These are phyloP conservation scores for Epichloe aotearoae DNA, from an alignment of 2,329 filamentous ascomycete genomes.

Conservation along the genomic window DNA sequence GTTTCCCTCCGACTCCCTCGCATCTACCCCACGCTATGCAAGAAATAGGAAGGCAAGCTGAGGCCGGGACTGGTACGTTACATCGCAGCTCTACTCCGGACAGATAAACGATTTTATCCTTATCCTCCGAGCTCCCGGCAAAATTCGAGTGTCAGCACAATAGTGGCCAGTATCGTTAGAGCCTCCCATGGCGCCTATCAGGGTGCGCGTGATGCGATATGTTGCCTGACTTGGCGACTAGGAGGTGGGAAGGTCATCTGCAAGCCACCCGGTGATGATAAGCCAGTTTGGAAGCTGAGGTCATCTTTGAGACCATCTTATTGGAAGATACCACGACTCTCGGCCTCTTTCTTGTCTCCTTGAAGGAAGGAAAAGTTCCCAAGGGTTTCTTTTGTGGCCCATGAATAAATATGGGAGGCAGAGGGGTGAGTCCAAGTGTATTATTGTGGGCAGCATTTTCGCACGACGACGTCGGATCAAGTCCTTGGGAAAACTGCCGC, in stretches of 20 bases:
- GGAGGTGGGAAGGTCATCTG: background rate
- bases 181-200: constrained; percentile 2
- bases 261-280: background rate
- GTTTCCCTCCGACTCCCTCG: background rate
- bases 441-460: background rate
- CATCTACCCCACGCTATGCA: background rate
- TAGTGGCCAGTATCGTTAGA: background rate
- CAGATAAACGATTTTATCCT: background rate
- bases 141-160: background rate
- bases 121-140: background rate
- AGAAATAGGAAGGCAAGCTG: constrained; percentile 1
- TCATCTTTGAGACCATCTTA: too few species aligned
- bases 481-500: background rate
- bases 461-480: background rate
- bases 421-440: too few species aligned
- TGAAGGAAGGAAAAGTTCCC: too few species aligned
- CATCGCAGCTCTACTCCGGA: background rate
- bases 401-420: too few species aligned
- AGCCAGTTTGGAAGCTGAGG: background rate
- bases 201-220: background rate
- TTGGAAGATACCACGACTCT: background rate
- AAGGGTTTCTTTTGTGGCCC: too few species aligned
- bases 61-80: background rate
- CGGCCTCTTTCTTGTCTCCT: background rate
- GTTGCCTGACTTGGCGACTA: background rate